Conservation (phyloP, 2,329 filamentous ascomycete genomes). For the Microcyclospora pomicola region DNA sequence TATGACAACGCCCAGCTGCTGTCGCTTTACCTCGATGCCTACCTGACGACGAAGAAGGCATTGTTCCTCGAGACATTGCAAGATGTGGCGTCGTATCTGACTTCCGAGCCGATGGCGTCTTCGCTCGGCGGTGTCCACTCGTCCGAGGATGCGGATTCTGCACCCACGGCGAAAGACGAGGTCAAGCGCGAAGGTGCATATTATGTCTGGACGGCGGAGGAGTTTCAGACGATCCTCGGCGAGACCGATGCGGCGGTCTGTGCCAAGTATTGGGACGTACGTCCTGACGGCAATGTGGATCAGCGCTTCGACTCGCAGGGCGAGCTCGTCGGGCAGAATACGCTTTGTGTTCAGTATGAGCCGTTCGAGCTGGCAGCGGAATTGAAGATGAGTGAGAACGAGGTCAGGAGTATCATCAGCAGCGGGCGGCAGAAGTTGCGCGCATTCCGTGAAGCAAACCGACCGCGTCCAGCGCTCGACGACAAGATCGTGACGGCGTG, state of each 20-base stretch:
- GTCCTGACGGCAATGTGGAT: conserved; percentile 71
- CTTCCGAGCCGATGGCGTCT: conserved; percentile 52
- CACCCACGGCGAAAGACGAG: conserved; percentile 55
- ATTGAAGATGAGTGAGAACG: conserved; percentile 56
- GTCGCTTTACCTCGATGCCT: conserved; percentile 73
- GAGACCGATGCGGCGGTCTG: conserved; percentile 57
- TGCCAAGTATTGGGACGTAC: conserved; percentile 73
- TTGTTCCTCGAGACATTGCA: conserved; percentile 67
- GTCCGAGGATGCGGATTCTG: conserved; percentile 81
- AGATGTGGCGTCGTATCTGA: conserved; percentile 79
- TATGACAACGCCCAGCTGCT: conserved; percentile 84
- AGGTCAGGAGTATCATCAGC: conserved; percentile 54
- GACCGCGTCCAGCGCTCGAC: conserved; percentile 65
- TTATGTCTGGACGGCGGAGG: conserved; percentile 84
- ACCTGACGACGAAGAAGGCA: conserved; percentile 51
- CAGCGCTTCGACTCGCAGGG: conserved; percentile 76
- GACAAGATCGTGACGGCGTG: conserved; percentile 78
- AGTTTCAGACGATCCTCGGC: conserved; percentile 65
- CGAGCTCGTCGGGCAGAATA: conserved; percentile 89
- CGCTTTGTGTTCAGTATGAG: conserved; percentile 58
- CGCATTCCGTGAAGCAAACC: conserved; percentile 57
- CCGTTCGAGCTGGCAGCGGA: conserved; percentile 57
- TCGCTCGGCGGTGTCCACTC: conserved; percentile 65
- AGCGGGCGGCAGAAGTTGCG: conserved; percentile 54
- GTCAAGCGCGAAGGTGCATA: conserved; percentile 86